A percentile compares a stretch with the other conserved stretches of the same genome.
These are phyloP conservation scores for Guillardia theta DNA, from an alignment of 78 protist species.

Conservation along the genomic window DNA sequence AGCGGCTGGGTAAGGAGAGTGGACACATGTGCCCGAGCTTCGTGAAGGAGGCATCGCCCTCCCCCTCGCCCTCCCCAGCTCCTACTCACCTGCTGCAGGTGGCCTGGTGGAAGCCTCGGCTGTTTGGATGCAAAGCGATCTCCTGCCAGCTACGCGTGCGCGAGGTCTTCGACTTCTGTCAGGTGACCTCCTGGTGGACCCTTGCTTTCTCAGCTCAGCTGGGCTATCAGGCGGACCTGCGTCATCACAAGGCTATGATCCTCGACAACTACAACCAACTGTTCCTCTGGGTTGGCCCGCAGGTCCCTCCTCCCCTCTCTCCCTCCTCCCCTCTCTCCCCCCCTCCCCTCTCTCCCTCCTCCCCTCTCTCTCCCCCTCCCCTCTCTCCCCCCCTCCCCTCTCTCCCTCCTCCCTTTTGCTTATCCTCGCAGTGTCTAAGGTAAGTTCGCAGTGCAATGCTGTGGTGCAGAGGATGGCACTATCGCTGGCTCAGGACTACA, in stretches of 20 bases:
- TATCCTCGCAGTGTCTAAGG: no score
- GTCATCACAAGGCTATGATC: constrained; percentile 2
- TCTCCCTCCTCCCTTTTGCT: no score
- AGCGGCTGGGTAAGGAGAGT: background rate
- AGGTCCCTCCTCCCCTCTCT: background rate
- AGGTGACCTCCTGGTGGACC: no score
- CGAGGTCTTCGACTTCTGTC: constrained; percentile 25
- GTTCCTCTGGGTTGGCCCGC: constrained; percentile 13
- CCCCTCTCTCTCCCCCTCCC: no score
- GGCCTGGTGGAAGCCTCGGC: constrained; percentile 33
- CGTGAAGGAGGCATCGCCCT: background rate
- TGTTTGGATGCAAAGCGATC: background rate
- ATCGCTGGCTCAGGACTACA: constrained; percentile 22
- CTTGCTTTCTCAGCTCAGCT: background rate
- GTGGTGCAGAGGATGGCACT: constrained; percentile 27
- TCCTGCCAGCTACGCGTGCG: background rate
- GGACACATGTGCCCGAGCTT: background rate
- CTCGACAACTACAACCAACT: constrained; percentile 15
- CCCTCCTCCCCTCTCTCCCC: background rate
- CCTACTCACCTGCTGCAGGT: background rate
- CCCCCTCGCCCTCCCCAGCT: no score
- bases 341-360: no score
- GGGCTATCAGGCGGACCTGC: background rate
- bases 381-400: no score
- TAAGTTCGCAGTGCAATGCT: constrained; percentile 38